phyloP scores from a whole-genome alignment of 2,329 filamentous ascomycete species.

The Botryotinia calthae region DNA sequence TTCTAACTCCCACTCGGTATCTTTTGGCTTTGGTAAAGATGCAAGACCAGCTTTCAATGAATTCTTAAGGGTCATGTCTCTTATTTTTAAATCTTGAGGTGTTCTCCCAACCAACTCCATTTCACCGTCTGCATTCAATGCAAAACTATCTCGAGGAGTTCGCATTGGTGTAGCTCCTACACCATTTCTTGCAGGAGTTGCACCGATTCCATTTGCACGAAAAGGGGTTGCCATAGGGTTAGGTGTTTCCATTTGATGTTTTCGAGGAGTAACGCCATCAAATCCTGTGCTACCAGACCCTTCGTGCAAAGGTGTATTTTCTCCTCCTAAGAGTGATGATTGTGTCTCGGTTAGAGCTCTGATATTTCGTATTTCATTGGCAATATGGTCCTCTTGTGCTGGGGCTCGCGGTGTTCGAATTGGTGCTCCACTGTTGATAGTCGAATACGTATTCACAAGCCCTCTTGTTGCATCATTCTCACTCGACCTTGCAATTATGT shows the following conservation, averaged over 20 bases:
- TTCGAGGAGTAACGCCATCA: slow-evolving; percentile 76
- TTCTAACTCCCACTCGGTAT: slow-evolving; percentile 91
- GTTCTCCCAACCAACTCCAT: slow-evolving; percentile 71
- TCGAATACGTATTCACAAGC: slow-evolving; percentile 82
- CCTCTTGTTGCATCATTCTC: slow-evolving; percentile 84
- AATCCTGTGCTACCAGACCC: slow-evolving; percentile 82
- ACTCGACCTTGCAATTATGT: slow-evolving; percentile 67
- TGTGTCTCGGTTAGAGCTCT: slow-evolving; percentile 88
- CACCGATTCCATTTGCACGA: slow-evolving; percentile 61
- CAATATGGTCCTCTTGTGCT: slow-evolving; percentile 90
- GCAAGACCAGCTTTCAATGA: slow-evolving; percentile 72
- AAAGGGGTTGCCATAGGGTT: slow-evolving; percentile 94
- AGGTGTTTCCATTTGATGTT: slow-evolving; percentile 81
- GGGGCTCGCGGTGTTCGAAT: slow-evolving; percentile 91
- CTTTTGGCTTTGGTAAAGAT: slow-evolving; percentile 85
- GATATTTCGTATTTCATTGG: slow-evolving; percentile 95
- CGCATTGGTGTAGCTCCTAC: slow-evolving; percentile 80
- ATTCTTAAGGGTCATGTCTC: slow-evolving; percentile 65
- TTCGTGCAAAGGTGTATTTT: slow-evolving; percentile 86
- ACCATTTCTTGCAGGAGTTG: slow-evolving; percentile 59
- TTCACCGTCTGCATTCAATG: slow-evolving; percentile 69
- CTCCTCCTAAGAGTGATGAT: slow-evolving; percentile 87
- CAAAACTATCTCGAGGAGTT: slow-evolving; percentile 84
- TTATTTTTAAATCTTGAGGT: slow-evolving; percentile 70
- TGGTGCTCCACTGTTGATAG: slow-evolving; percentile 75